A percentile compares a stretch with the other conserved stretches of the same genome.
phyloP scores from a whole-genome alignment of 441 rosid species.

The Eutrema salsugineum region DNA sequence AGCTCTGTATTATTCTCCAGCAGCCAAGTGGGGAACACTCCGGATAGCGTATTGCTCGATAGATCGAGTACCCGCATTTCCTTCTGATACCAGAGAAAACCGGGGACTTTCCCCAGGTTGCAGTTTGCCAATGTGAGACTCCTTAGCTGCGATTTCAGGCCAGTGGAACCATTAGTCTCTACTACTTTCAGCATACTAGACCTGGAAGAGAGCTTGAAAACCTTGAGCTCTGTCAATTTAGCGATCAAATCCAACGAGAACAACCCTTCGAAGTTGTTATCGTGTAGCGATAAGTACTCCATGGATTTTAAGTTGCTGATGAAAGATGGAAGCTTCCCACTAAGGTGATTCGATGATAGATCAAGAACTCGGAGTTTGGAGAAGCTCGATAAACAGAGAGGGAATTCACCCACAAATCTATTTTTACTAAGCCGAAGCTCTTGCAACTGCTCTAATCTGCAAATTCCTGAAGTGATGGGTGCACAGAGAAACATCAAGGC shows the following conservation, averaged over 20 bases:
- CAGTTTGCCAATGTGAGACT: not conserved
- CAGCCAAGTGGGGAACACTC: conserved; percentile 20
- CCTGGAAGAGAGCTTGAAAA: conserved; percentile 11
- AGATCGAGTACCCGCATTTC: conserved; percentile 1
- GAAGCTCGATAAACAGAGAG: conserved; percentile 2
- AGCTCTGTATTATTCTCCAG: conserved; percentile 20
- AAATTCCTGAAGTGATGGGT: conserved; percentile 8
- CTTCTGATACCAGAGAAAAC: conserved; percentile 11
- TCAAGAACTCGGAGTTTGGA: conserved; percentile 14
- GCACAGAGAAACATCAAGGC: not conserved
- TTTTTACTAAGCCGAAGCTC: conserved; percentile 2
- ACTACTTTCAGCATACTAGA: not conserved
- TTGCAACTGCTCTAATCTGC: not conserved
- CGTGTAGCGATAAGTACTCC: conserved; percentile 13
- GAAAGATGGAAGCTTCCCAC: conserved; percentile 12
- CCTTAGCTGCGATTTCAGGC: conserved; percentile 4
- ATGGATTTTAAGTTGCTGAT: not conserved
- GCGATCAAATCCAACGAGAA: conserved; percentile 11
- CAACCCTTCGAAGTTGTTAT: conserved; percentile 20
- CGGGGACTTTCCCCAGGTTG: conserved; percentile 1
- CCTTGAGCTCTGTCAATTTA: conserved; percentile 13
- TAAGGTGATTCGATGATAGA: conserved; percentile 15
- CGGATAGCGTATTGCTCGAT: conserved; percentile 18
- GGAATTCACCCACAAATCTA: conserved; percentile 1
- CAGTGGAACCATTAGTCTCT: not conserved